A percentile compares a stretch with the other conserved stretches of the same genome.
These are phyloP conservation scores for Fusarium irregulare DNA, from an alignment of 2,329 filamentous ascomycete genomes.

Conservation along the genomic window DNA sequence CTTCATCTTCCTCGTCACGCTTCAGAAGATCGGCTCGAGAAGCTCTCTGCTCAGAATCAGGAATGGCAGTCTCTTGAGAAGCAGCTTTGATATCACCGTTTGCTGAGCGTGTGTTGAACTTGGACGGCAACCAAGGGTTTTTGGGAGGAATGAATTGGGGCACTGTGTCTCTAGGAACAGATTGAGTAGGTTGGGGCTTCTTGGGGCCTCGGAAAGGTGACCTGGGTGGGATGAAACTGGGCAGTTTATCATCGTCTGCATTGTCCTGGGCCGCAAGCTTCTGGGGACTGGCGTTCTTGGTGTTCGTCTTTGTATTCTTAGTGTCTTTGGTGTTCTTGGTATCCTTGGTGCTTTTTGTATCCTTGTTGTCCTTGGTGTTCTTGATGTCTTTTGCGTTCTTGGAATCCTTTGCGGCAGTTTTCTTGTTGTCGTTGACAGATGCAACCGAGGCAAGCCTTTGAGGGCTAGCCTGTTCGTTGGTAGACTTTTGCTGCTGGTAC, in stretches of 20 bases:
- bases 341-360: background rate
- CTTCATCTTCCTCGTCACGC: slow-evolving; percentile 11
- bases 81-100: background rate
- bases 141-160: slow-evolving; percentile 16
- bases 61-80: slow-evolving; percentile 4
- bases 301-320: background rate
- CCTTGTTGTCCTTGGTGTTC: background rate
- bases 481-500: slow-evolving; percentile 7
- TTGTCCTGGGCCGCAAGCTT: background rate
- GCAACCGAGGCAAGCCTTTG: slow-evolving; percentile 6
- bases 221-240: slow-evolving; percentile 28
- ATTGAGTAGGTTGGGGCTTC: slow-evolving; percentile 10
- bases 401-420: slow-evolving; percentile 2
- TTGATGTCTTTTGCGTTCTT: background rate
- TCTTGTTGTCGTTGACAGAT: slow-evolving; percentile 25
- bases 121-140: slow-evolving; percentile 22
- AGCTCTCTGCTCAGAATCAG: slow-evolving; percentile 7
- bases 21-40: slow-evolving; percentile 6
- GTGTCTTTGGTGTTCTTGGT: background rate
- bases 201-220: slow-evolving; percentile 19
- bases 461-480: background rate
- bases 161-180: slow-evolving; percentile 17
- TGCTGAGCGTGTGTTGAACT: slow-evolving; percentile 17
- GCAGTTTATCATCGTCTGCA: background rate
- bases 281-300: background rate